These are phyloP conservation scores for Henckelia pumila DNA, from an alignment of 257 asterid species.

Conservation along the genomic window DNA sequence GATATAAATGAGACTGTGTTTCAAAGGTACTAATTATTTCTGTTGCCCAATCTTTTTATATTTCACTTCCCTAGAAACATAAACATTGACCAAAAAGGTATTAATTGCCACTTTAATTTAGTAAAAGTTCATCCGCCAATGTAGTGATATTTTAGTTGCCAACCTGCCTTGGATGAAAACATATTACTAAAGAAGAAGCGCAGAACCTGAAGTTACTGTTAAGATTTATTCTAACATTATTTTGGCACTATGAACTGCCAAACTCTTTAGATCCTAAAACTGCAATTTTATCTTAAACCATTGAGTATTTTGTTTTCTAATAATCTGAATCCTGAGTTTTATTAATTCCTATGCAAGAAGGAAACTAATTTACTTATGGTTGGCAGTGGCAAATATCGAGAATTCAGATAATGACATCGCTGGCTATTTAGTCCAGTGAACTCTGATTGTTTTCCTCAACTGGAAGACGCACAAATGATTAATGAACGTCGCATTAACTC, in stretches of 20 bases:
- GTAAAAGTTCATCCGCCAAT: background rate
- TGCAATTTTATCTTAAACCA: constrained; percentile 7
- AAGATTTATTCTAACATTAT: constrained; percentile 3
- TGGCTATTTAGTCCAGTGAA: background rate
- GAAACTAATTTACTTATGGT: no score
- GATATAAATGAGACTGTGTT: constrained; percentile 63
- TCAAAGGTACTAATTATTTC: constrained; percentile 54
- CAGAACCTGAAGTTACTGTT: constrained; percentile 2
- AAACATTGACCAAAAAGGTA: background rate
- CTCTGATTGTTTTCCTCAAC: background rate
- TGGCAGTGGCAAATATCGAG: background rate
- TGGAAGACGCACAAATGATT: background rate
- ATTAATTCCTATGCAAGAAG: background rate
- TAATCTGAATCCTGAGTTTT: background rate
- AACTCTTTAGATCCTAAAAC: background rate
- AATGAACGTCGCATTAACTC: background rate
- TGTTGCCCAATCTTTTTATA: background rate
- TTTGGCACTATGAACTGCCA: constrained; percentile 19
- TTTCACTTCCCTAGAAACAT: background rate
- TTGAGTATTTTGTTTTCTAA: background rate
- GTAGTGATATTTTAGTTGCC: constrained; percentile 8
- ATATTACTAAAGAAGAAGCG: background rate
- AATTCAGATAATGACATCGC: background rate
- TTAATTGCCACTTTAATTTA: background rate
- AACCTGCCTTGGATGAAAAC: constrained; percentile 19